Evolutionary conservation across 164 flowering plant species (phyloP).

Genomic region (Nymphaea thermarum): DNA sequence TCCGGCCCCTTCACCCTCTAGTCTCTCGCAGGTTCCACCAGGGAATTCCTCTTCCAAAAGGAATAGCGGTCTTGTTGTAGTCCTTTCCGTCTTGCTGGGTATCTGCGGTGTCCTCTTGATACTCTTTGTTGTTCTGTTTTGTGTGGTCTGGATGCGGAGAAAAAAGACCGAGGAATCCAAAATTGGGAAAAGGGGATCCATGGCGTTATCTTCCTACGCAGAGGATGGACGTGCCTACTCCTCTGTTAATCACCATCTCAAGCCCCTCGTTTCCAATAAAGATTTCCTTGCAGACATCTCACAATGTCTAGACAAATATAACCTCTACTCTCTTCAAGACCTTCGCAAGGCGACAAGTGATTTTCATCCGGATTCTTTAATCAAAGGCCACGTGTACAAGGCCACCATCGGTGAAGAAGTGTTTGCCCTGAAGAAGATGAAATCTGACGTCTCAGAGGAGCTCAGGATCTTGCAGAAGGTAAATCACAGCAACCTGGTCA

Average conservation of each 20-base stretch:
- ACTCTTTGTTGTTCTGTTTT: slow-evolving; percentile 23
- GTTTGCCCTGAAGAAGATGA: slow-evolving; percentile 90
- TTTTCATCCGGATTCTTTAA: slow-evolving; percentile 38
- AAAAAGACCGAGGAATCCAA: slow-evolving; percentile 3
- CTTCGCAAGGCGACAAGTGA: slow-evolving; percentile 55
- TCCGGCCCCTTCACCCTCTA: slow-evolving; percentile 8
- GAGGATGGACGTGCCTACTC: neutral
- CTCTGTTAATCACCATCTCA: neutral
- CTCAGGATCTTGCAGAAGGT: slow-evolving; percentile 94
- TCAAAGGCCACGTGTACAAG: slow-evolving; percentile 76
- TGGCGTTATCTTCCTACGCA: neutral
- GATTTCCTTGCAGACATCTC: slow-evolving; percentile 68
- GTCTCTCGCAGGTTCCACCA: neutral
- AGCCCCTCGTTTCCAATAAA: slow-evolving; percentile 5
- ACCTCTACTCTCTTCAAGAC: slow-evolving; percentile 56
- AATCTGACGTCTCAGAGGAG: slow-evolving; percentile 87
- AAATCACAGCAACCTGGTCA: slow-evolving; percentile 85
- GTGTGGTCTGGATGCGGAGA: slow-evolving; percentile 15
- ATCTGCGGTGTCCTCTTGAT: slow-evolving; percentile 19
- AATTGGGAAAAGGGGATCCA: slow-evolving; percentile 13
- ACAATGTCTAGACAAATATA: slow-evolving; percentile 82
- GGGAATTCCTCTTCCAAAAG: neutral
- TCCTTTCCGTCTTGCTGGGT: neutral
- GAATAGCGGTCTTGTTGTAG: neutral
- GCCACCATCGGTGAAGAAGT: slow-evolving; percentile 47